A percentile compares a stretch with the other conserved stretches of the same genome.
Evolutionary conservation across 2,329 filamentous ascomycete genomes (phyloP).

Genomic region (Septoria petroselini): DNA sequence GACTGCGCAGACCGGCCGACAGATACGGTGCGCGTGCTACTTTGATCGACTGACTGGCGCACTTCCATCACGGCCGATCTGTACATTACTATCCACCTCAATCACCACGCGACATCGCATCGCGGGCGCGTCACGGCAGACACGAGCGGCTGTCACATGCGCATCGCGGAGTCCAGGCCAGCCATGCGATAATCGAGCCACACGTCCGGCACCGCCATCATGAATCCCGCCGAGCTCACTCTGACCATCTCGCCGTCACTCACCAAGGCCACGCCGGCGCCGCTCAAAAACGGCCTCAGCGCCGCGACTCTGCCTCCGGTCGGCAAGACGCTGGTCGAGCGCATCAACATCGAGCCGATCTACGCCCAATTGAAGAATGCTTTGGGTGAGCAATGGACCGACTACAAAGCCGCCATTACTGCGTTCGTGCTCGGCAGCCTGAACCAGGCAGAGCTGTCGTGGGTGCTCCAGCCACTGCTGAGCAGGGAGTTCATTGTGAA

Average conservation of each 20-base stretch:
- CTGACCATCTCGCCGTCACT: constrained; percentile 28
- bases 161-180: constrained; percentile 10
- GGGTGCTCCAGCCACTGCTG: constrained; percentile 56
- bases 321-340: constrained; percentile 50
- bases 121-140: constrained; percentile 2
- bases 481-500: constrained; percentile 47
- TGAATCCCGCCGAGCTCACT: constrained; percentile 38
- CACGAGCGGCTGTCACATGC: constrained; percentile 1
- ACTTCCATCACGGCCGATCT: too few relatives aligned
- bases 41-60: too few relatives aligned
- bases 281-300: constrained; percentile 50
- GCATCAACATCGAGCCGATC: constrained; percentile 61
- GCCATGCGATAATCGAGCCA: constrained; percentile 21
- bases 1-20: too few relatives aligned
- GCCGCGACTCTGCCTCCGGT: constrained; percentile 16
- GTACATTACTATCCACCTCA: constrained; percentile 1
- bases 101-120: neutral
- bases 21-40: too few relatives aligned
- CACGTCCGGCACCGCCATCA: constrained; percentile 18
- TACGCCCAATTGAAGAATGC: constrained; percentile 60
- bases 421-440: constrained; percentile 58
- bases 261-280: constrained; percentile 30
- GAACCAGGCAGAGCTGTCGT: constrained; percentile 60
- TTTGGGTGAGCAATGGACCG: constrained; percentile 58
- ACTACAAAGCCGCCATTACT: constrained; percentile 58